A percentile compares a stretch with the other conserved stretches of the same genome.
Evolutionary conservation across 805 yeast genomes (phyloP).

Genomic region (Helenozyma rhizophorensis): DNA sequence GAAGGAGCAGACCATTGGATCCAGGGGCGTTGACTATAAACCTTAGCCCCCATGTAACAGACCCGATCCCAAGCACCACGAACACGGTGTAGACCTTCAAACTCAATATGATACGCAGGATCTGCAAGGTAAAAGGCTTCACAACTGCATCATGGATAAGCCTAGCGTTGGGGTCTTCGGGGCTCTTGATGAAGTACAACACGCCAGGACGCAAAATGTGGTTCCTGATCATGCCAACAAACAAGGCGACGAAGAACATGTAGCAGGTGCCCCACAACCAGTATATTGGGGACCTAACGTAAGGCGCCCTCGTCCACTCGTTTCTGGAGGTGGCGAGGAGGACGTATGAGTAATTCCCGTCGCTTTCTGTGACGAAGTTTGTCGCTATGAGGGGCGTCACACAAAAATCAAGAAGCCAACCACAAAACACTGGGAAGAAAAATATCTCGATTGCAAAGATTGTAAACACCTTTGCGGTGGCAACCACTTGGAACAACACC

Average conservation of each 20-base stretch:
- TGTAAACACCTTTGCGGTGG: conserved; percentile 69
- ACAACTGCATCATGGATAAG: conserved; percentile 83
- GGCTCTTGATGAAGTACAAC: conserved; percentile 84
- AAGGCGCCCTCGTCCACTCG: conserved; percentile 16
- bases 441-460: conserved; percentile 76
- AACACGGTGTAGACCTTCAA: conserved; percentile 71
- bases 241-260: conserved; percentile 84
- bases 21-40: conserved; percentile 18
- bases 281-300: conserved; percentile 20
- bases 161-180: conserved; percentile 88
- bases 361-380: conserved; percentile 1
- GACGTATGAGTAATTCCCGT: conserved; percentile 9
- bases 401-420: conserved; percentile 68
- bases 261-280: conserved; percentile 80
- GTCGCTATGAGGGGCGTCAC: conserved; percentile 49
- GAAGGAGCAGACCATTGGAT: conserved; percentile 18
- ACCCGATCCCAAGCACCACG: conserved; percentile 72
- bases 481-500: conserved; percentile 48
- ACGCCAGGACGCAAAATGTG: conserved; percentile 82
- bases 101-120: conserved; percentile 68
- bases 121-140: conserved; percentile 66
- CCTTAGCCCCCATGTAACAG: conserved; percentile 48
- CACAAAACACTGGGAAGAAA: conserved; percentile 86
- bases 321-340: conserved; percentile 21
- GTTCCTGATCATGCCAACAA: conserved; percentile 76